phyloP scores from a whole-genome alignment of 768 basidiomycete genomes.

The button mushroom (Agaricus bisporus) region DNA sequence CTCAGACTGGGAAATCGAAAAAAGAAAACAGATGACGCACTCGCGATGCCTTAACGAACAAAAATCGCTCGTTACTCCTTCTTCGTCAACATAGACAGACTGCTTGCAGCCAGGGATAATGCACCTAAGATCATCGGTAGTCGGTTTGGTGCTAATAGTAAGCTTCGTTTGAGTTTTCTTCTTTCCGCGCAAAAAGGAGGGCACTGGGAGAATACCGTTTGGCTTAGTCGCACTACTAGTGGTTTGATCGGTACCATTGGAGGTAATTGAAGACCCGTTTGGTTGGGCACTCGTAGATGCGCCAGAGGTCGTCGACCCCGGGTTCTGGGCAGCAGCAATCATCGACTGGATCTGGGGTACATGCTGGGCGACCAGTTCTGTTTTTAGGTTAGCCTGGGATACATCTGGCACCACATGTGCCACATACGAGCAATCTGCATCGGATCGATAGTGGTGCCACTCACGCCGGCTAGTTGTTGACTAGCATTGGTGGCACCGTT shows the following conservation, averaged over 20 bases:
- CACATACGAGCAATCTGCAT: constrained; percentile 33
- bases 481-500: constrained; percentile 12
- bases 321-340: constrained; percentile 14
- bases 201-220: constrained; percentile 23
- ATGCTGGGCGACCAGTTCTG: constrained; percentile 41
- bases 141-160: constrained; percentile 27
- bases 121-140: constrained; percentile 35
- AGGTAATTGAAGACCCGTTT: not conserved
- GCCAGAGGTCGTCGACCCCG: constrained; percentile 1
- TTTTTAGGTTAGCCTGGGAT: not conserved
- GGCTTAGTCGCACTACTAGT: not conserved
- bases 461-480: constrained; percentile 14
- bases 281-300: not conserved
- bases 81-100: constrained; percentile 48
- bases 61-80: constrained; percentile 46
- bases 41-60: constrained; percentile 59
- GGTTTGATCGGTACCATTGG: not conserved
- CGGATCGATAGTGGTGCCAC: constrained; percentile 26
- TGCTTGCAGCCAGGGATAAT: constrained; percentile 53
- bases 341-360: constrained; percentile 41
- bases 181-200: constrained; percentile 18
- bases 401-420: constrained; percentile 10
- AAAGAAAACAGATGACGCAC: constrained; percentile 30
- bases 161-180: constrained; percentile 25
- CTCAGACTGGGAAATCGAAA: not conserved